Conservation (phyloP, 129 eudicot genomes). For the Gnaphalium uliginosum region DNA sequence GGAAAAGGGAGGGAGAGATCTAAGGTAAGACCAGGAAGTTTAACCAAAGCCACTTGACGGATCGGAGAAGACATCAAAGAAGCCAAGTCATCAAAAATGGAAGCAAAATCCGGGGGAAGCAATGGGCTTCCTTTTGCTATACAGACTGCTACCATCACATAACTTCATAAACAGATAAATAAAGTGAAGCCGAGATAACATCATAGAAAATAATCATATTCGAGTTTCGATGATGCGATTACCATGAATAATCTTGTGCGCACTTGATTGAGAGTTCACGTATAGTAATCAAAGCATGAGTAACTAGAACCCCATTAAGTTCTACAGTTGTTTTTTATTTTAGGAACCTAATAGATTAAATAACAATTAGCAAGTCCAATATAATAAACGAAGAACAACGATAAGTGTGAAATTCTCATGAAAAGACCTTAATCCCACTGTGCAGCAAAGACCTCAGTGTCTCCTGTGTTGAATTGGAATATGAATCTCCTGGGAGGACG, state of each 20-base stretch:
- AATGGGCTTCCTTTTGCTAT: constrained; percentile 94
- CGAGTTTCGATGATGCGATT: constrained; percentile 14
- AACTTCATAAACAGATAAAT: constrained; percentile 45
- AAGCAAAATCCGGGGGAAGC: constrained; percentile 96
- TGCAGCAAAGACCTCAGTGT: constrained; percentile 85
- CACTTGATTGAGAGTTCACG: constrained; percentile 85
- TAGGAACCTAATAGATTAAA: constrained; percentile 62
- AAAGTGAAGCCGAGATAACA: not conserved
- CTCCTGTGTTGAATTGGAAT: constrained; percentile 82
- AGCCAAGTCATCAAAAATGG: constrained; percentile 91
- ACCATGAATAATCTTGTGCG: constrained; percentile 98
- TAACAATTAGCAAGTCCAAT: not conserved
- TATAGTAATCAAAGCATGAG: constrained; percentile 88
- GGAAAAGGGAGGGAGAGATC: constrained; percentile 43
- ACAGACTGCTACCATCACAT: constrained; percentile 86
- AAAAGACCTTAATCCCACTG: constrained; percentile 70
- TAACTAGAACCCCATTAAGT: constrained; percentile 93
- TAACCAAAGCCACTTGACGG: constrained; percentile 84
- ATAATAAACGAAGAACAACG: not conserved
- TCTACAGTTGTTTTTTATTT: constrained; percentile 68
- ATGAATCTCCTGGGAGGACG: constrained; percentile 94
- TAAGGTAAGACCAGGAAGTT: constrained; percentile 86
- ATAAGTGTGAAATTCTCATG: not conserved
- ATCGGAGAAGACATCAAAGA: constrained; percentile 97
- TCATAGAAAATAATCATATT: not conserved